A percentile compares a stretch with the other conserved stretches of the same genome.
These are phyloP conservation scores for Pyrus communis DNA, from an alignment of 306 rosid species.

Conservation along the genomic window DNA sequence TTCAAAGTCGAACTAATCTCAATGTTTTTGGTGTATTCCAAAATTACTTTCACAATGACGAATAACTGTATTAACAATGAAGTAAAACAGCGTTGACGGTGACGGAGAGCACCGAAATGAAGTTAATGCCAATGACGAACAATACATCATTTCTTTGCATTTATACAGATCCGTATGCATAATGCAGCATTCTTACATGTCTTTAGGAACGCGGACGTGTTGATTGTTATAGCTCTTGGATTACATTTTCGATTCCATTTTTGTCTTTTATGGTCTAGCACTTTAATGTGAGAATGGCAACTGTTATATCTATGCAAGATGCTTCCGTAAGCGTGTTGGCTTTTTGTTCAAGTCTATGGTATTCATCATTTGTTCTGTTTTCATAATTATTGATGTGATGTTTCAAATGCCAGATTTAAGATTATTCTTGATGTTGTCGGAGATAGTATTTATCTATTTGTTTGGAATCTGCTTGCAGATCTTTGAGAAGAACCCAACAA, in stretches of 20 bases:
- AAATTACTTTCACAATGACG: too few species aligned
- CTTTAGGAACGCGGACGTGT: not conserved
- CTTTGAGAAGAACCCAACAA: constrained; percentile 85
- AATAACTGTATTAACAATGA: too few species aligned
- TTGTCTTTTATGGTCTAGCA: not conserved
- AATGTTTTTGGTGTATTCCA: too few species aligned
- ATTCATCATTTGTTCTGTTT: not conserved
- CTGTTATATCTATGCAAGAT: not conserved
- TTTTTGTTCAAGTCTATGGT: too few species aligned
- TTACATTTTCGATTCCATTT: not conserved
- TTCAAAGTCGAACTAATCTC: too few species aligned
- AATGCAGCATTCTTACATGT: not conserved
- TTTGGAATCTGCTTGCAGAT: constrained; percentile 33
- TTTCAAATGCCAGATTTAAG: not conserved
- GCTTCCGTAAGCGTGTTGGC: not conserved
- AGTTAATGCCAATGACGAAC: too few species aligned
- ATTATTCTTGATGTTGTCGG: not conserved
- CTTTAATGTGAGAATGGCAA: not conserved
- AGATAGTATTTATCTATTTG: not conserved
- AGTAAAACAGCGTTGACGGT: too few species aligned
- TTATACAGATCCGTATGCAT: too few species aligned
- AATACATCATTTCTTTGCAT: not conserved
- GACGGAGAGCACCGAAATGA: too few species aligned
- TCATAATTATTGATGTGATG: not conserved
- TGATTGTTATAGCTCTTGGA: not conserved